These are phyloP conservation scores for Orobanche coerulescens DNA, from an alignment of 257 asterid species.

Conservation along the genomic window DNA sequence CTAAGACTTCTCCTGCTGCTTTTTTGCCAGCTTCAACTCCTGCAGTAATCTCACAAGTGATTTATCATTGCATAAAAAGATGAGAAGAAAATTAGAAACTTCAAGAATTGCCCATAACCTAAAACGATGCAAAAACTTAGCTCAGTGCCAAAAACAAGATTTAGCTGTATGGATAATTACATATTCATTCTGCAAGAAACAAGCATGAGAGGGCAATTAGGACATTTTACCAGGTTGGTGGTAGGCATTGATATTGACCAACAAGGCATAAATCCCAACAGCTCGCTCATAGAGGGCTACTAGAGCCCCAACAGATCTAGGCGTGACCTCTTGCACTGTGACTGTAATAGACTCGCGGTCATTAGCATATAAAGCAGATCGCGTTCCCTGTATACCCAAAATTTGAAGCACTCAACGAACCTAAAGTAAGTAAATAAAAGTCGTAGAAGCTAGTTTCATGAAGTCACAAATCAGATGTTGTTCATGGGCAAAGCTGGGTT, in stretches of 20 bases:
- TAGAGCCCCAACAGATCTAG: slow-evolving; percentile 93
- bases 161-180: neutral
- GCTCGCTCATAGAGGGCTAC: slow-evolving; percentile 97
- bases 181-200: neutral
- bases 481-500: neutral
- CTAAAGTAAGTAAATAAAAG: slow-evolving; percentile 1
- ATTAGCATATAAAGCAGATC: slow-evolving; percentile 87
- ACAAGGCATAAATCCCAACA: slow-evolving; percentile 89
- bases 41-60: slow-evolving; percentile 25
- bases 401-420: neutral
- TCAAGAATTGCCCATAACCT: slow-evolving; percentile 11
- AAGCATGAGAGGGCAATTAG: slow-evolving; percentile 9
- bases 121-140: neutral
- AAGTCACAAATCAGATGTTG: slow-evolving; percentile 1
- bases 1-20: slow-evolving; percentile 97
- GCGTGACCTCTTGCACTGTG: slow-evolving; percentile 95
- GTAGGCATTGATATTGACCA: slow-evolving; percentile 91
- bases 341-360: slow-evolving; percentile 91
- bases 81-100: neutral
- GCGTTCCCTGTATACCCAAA: slow-evolving; percentile 63
- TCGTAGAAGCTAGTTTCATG: slow-evolving; percentile 7
- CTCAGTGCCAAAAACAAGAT: neutral
- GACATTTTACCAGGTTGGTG: slow-evolving; percentile 88
- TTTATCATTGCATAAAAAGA: slow-evolving; percentile 1
- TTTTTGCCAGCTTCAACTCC: slow-evolving; percentile 99